Evolutionary conservation across 192 early-diverging fungal species (phyloP).

Genomic region (Glomus cerebriforme): DNA sequence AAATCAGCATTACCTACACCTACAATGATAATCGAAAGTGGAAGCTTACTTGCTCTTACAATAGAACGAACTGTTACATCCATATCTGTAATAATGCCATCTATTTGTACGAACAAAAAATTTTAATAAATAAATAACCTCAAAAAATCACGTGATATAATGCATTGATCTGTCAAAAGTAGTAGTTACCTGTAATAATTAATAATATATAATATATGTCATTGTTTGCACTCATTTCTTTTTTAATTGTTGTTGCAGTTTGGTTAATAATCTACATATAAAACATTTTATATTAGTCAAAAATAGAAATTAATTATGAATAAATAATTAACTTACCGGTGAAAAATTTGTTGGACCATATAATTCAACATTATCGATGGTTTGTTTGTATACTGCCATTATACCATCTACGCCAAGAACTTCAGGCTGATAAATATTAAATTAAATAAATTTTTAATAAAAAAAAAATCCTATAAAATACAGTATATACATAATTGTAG

Average conservation of each 20-base stretch:
- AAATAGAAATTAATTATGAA: not conserved
- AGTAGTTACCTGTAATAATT: conserved; percentile 24
- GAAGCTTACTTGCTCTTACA: conserved; percentile 47
- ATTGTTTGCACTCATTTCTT: conserved; percentile 6
- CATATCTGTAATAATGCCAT: conserved; percentile 23
- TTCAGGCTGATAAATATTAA: conserved; percentile 43
- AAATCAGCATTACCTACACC: conserved; percentile 58
- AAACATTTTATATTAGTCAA: not conserved
- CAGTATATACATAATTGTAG: too few relatives aligned
- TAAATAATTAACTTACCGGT: conserved; percentile 31
- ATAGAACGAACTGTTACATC: too few relatives aligned
- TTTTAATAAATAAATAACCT: too few relatives aligned
- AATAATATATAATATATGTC: conserved; percentile 25
- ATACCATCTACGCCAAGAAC: conserved; percentile 56
- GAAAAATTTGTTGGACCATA: conserved; percentile 61
- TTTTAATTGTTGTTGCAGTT: conserved; percentile 12
- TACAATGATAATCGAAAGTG: conserved; percentile 58
- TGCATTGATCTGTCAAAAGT: too few relatives aligned
- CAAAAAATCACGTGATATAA: too few relatives aligned
- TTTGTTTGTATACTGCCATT: conserved; percentile 43
- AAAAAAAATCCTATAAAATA: too few relatives aligned
- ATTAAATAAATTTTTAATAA: not conserved
- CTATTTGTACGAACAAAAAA: too few relatives aligned
- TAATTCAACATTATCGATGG: conserved; percentile 42
- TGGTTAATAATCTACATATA: conserved; percentile 17